phyloP scores from a whole-genome alignment of 2,329 filamentous ascomycete genomes.

The Orbilia blumenaviensis region DNA sequence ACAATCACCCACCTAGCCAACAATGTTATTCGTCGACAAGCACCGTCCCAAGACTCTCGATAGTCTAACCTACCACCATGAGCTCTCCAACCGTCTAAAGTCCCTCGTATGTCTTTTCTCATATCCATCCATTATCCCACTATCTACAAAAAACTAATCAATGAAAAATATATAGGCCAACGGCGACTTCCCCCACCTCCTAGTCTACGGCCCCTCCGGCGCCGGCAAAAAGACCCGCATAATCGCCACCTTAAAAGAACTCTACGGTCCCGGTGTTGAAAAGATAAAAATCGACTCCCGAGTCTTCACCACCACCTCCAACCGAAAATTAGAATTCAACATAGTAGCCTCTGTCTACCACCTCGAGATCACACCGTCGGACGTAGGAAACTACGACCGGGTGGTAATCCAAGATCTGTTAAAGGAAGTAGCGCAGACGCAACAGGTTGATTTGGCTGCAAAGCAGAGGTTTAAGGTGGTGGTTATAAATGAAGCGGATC shows the following conservation, averaged over 20 bases:
- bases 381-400: constrained; percentile 94
- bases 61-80: constrained; percentile 75
- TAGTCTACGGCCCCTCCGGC: constrained; percentile 95
- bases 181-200: constrained; percentile 96
- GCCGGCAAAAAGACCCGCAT: constrained; percentile 98
- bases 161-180: constrained; percentile 73
- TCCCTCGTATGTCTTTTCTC: constrained; percentile 82
- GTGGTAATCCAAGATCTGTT: constrained; percentile 95
- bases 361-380: constrained; percentile 95
- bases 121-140: constrained; percentile 63
- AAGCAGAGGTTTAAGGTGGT: constrained; percentile 97
- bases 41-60: constrained; percentile 79
- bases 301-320: constrained; percentile 92
- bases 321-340: constrained; percentile 99
- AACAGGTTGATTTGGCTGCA: constrained; percentile 93
- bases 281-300: constrained; percentile 99
- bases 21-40: constrained; percentile 74
- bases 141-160: neutral
- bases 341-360: constrained; percentile 97
- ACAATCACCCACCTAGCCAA: constrained; percentile 41
- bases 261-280: constrained; percentile 96
- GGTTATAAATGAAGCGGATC: constrained; percentile 98
- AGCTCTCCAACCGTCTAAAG: constrained; percentile 84
- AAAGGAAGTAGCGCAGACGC: constrained; percentile 97
- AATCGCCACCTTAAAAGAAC: constrained; percentile 90